Conservation (phyloP, 2,329 filamentous ascomycete genomes). For the Fonsecaea nubica region DNA sequence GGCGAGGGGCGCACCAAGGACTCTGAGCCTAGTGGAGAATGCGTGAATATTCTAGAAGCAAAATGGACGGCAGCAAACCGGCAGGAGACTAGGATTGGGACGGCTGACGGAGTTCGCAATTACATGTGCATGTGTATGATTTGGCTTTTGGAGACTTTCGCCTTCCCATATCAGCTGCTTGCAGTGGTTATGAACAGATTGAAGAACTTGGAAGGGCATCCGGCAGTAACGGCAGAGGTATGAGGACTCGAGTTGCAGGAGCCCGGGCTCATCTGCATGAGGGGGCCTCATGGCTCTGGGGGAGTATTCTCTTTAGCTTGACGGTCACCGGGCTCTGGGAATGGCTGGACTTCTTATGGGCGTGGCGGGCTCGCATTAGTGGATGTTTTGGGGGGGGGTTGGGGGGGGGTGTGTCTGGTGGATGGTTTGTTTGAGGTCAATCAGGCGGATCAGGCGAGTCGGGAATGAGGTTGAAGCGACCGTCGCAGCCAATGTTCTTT, state of each 20-base stretch:
- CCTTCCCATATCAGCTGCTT: neutral
- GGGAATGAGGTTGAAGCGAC: constrained; percentile 6
- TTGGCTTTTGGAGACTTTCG: neutral
- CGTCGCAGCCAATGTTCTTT: neutral
- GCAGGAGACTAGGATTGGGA: neutral
- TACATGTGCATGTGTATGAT: neutral
- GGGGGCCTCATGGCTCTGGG: neutral
- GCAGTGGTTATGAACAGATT: neutral
- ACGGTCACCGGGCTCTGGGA: constrained; percentile 11
- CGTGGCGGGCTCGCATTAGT: constrained; percentile 29
- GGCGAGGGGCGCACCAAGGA: constrained; percentile 45
- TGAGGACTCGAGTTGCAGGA: constrained; percentile 3
- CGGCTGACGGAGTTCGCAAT: constrained; percentile 6
- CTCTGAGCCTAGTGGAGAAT: constrained; percentile 14
- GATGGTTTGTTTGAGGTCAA: constrained; percentile 8
- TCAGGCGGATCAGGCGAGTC: constrained; percentile 8
- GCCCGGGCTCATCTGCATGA: neutral
- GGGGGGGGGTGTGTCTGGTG: constrained; percentile 14
- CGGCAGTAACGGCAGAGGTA: constrained; percentile 9
- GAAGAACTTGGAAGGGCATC: constrained; percentile 10
- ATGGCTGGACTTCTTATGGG: constrained; percentile 17
- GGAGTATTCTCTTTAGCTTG: neutral
- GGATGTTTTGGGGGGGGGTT: constrained; percentile 12
- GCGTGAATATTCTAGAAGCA: neutral
- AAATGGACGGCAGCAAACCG: neutral